Evolutionary conservation across 1,139 yeast genomes (phyloP).

Genomic region (Suhomyces wounanorum): DNA sequence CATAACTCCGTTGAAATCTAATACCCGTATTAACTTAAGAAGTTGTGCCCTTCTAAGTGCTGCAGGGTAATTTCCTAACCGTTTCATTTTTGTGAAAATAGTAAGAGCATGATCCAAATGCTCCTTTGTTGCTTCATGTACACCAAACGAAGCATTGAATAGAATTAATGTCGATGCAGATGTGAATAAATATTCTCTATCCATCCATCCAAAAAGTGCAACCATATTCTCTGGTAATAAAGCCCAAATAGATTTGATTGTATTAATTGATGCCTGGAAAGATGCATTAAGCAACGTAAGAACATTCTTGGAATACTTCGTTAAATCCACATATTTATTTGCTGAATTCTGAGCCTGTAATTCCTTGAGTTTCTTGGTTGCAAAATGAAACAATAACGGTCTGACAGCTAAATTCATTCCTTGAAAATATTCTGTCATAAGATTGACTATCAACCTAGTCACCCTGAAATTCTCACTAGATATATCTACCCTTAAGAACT

Average conservation of each 20-base stretch:
- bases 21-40: slow-evolving; percentile 59
- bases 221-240: slow-evolving; percentile 74
- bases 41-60: slow-evolving; percentile 73
- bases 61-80: slow-evolving; percentile 77
- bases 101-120: slow-evolving; percentile 74
- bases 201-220: slow-evolving; percentile 87
- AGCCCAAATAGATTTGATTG: slow-evolving; percentile 74
- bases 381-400: slow-evolving; percentile 78
- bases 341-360: slow-evolving; percentile 43
- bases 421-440: slow-evolving; percentile 85
- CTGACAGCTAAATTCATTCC: slow-evolving; percentile 83
- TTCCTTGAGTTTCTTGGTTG: slow-evolving; percentile 62
- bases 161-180: slow-evolving; percentile 76
- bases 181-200: slow-evolving; percentile 79
- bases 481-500: slow-evolving; percentile 65
- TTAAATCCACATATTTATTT: slow-evolving; percentile 64
- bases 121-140: slow-evolving; percentile 71
- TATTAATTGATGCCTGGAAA: slow-evolving; percentile 80
- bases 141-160: slow-evolving; percentile 81
- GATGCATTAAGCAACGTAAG: slow-evolving; percentile 75
- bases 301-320: slow-evolving; percentile 67
- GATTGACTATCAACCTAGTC: slow-evolving; percentile 69
- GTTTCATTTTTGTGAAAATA: slow-evolving; percentile 73
- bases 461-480: slow-evolving; percentile 55
- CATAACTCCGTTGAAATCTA: slow-evolving; percentile 73